Percentiles rank a stretch among this genome's conserved stretches.
phyloP scores from a whole-genome alignment of 306 rosid genomes.

The Senna tora region DNA sequence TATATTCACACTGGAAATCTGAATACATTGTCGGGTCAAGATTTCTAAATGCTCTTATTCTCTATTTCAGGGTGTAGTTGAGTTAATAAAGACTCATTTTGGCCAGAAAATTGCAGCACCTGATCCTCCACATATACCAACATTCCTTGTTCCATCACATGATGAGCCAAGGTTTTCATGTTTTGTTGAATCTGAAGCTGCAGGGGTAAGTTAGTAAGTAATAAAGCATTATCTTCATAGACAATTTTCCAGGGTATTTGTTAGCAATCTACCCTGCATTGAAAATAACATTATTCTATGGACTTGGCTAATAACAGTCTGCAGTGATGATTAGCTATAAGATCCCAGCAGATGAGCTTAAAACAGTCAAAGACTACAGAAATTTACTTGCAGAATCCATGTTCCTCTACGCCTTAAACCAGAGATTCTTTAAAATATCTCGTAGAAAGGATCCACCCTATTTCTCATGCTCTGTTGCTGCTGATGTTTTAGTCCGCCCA shows the following conservation, averaged over 20 bases:
- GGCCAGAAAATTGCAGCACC: slow-evolving; percentile 71
- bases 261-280: slow-evolving; percentile 6
- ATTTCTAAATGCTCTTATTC: slow-evolving; percentile 37
- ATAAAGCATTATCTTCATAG: slow-evolving; percentile 27
- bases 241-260: slow-evolving; percentile 18
- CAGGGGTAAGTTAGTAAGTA: slow-evolving; percentile 78
- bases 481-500: slow-evolving; percentile 84
- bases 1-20: slow-evolving; percentile 33
- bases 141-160: slow-evolving; percentile 76
- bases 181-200: slow-evolving; percentile 95
- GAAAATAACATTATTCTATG: slow-evolving; percentile 34
- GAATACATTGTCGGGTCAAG: slow-evolving; percentile 25
- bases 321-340: slow-evolving; percentile 97
- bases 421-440: slow-evolving; percentile 90
- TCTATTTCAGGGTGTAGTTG: slow-evolving; percentile 69
- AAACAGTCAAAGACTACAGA: slow-evolving; percentile 85
- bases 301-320: slow-evolving; percentile 59
- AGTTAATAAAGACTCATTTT: slow-evolving; percentile 82
- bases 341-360: slow-evolving; percentile 73
- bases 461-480: slow-evolving; percentile 89
- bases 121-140: slow-evolving; percentile 67
- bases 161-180: slow-evolving; percentile 86
- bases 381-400: slow-evolving; percentile 90
- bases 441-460: slow-evolving; percentile 95
- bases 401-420: slow-evolving; percentile 87